Percentiles rank a stretch among this genome's conserved stretches.
These are phyloP conservation scores for Cetradonia linearis DNA, from an alignment of 495 filamentous ascomycete genomes.

Conservation along the genomic window DNA sequence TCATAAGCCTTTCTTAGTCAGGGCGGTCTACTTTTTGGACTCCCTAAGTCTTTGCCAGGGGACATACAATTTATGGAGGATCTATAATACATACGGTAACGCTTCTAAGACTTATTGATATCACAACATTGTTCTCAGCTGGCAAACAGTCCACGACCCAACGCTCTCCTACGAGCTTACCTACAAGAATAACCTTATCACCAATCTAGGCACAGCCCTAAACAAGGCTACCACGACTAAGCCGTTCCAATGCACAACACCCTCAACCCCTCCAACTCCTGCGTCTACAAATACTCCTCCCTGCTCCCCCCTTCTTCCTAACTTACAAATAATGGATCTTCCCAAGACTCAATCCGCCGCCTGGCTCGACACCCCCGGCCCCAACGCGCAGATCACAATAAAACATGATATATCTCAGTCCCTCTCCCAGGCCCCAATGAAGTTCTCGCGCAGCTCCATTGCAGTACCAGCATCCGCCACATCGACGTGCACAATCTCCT, in stretches of 20 bases:
- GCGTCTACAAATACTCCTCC: background rate
- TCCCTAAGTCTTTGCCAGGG: background rate
- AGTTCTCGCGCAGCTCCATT: slow-evolving; percentile 36
- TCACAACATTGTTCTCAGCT: background rate
- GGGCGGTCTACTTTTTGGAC: background rate
- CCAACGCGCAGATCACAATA: slow-evolving; percentile 28
- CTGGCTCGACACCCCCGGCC: slow-evolving; percentile 15
- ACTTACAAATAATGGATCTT: background rate
- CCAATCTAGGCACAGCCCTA: background rate
- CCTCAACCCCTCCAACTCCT: background rate
- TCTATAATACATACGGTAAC: background rate
- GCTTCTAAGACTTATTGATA: background rate
- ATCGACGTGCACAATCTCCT: slow-evolving; percentile 38
- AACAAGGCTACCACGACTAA: background rate
- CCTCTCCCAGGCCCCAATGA: slow-evolving; percentile 32
- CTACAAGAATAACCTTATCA: background rate
- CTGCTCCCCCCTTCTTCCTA: background rate
- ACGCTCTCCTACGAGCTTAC: background rate
- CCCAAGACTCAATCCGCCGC: background rate
- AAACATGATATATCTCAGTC: slow-evolving; percentile 27
- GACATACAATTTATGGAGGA: background rate
- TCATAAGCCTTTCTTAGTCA: background rate
- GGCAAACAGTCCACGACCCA: background rate
- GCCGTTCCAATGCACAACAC: background rate
- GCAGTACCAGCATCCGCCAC: slow-evolving; percentile 37